Conservation (phyloP, 2,329 filamentous ascomycete genomes). For the Ramularia endophylla region DNA sequence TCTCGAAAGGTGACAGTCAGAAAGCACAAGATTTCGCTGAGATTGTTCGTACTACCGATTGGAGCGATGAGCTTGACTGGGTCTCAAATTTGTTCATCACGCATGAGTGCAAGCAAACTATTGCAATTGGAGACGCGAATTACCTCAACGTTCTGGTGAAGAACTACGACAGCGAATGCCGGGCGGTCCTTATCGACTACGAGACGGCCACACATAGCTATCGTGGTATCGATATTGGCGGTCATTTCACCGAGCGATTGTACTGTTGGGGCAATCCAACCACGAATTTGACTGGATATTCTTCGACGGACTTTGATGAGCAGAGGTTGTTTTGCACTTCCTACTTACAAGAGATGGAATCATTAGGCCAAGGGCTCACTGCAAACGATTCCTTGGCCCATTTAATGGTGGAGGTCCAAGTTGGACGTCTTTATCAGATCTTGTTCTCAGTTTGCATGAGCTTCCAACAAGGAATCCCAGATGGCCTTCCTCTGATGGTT, state of each 20-base stretch:
- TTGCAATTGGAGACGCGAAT: constrained; percentile 6
- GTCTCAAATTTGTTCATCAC: neutral
- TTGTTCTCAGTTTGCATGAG: neutral
- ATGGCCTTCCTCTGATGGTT: too few species aligned
- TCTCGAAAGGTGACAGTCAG: neutral
- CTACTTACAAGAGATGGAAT: constrained; percentile 4
- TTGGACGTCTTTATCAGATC: constrained; percentile 5
- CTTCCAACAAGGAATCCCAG: neutral
- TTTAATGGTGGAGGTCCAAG: constrained; percentile 4
- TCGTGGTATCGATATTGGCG: constrained; percentile 11
- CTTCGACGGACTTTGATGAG: neutral
- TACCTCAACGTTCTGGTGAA: constrained; percentile 7
- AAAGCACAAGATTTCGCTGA: neutral
- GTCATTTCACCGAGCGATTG: constrained; percentile 10
- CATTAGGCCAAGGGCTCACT: neutral
- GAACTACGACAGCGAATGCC: neutral
- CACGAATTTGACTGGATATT: constrained; percentile 3
- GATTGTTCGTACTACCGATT: neutral
- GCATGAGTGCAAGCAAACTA: constrained; percentile 4
- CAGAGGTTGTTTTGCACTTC: constrained; percentile 5
- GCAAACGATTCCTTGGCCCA: constrained; percentile 6
- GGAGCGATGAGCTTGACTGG: constrained; percentile 4
- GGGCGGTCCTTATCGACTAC: constrained; percentile 7
- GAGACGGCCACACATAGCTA: constrained; percentile 9
- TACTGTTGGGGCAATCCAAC: constrained; percentile 6